A percentile compares a stretch with the other conserved stretches of the same genome.
Conservation (phyloP, 495 filamentous ascomycete genomes). For the Podospora didyma region DNA sequence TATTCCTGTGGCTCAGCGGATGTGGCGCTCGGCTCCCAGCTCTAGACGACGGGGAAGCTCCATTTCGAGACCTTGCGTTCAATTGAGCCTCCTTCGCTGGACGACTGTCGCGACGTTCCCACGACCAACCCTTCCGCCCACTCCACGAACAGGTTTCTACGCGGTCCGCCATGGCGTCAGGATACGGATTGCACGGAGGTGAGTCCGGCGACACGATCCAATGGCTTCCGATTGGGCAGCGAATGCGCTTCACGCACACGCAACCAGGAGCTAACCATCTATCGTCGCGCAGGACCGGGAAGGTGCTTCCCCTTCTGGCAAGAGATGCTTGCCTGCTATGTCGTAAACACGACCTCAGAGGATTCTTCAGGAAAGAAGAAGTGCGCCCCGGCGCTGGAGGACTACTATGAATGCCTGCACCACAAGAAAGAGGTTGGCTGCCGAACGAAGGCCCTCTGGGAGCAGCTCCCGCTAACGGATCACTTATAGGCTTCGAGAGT, state of each 20-base stretch:
- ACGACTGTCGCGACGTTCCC: conserved; percentile 15
- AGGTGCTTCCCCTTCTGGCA: conserved; percentile 99
- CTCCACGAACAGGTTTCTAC: conserved; percentile 14
- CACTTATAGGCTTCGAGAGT: conserved; percentile 68
- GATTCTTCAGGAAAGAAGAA: conserved; percentile 81
- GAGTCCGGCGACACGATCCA: conserved; percentile 26
- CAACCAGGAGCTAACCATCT: conserved; percentile 4
- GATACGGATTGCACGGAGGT: conserved; percentile 79
- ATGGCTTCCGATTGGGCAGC: conserved; percentile 2
- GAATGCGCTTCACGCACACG: too few relatives aligned
- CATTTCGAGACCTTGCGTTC: conserved; percentile 12
- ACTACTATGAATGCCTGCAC: conserved; percentile 98
- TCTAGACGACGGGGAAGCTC: conserved; percentile 9
- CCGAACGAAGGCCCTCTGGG: neutral
- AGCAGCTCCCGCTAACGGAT: conserved; percentile 5
- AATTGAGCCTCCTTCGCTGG: conserved; percentile 7
- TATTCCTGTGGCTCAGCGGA: neutral
- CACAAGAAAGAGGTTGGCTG: conserved; percentile 86
- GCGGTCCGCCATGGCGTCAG: conserved; percentile 67
- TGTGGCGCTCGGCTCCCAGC: neutral
- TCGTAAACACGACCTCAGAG: conserved; percentile 70
- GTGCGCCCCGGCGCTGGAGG: conserved; percentile 83
- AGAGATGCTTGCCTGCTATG: conserved; percentile 85
- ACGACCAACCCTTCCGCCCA: conserved; percentile 13
- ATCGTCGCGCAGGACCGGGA: conserved; percentile 58